These are phyloP conservation scores for Tolypocladium nubicola DNA, from an alignment of 2,329 filamentous ascomycete genomes.

Conservation along the genomic window DNA sequence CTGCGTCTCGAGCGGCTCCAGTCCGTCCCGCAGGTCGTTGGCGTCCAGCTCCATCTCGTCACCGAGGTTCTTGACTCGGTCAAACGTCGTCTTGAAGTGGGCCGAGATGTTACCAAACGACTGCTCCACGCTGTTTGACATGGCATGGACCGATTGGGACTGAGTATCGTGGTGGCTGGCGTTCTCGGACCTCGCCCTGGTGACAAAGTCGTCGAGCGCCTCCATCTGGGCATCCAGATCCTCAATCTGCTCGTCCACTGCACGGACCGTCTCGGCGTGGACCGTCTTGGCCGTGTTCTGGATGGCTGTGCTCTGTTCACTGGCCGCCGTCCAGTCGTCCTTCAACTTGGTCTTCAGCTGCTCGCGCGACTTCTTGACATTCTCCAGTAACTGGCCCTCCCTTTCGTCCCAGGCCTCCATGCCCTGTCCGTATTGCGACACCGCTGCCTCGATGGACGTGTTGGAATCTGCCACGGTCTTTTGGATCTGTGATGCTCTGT, in stretches of 20 bases:
- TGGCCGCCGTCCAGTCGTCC: slow-evolving; percentile 74
- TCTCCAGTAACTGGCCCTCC: slow-evolving; percentile 58
- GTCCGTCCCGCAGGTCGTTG: slow-evolving; percentile 43
- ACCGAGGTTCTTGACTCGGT: slow-evolving; percentile 58
- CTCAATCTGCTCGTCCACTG: slow-evolving; percentile 79
- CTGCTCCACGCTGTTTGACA: slow-evolving; percentile 59
- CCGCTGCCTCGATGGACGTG: slow-evolving; percentile 52
- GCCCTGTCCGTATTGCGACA: slow-evolving; percentile 54
- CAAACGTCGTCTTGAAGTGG: slow-evolving; percentile 59
- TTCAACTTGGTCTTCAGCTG: slow-evolving; percentile 72
- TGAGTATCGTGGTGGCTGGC: slow-evolving; percentile 65
- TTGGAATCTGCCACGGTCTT: slow-evolving; percentile 54
- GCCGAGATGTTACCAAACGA: slow-evolving; percentile 63
- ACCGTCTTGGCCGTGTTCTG: slow-evolving; percentile 76
- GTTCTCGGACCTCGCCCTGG: slow-evolving; percentile 72
- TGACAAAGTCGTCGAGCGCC: slow-evolving; percentile 82
- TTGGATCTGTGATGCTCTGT: slow-evolving; percentile 51
- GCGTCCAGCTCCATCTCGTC: slow-evolving; percentile 55
- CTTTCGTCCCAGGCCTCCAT: slow-evolving; percentile 67
- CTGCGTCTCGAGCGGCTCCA: slow-evolving; percentile 48
- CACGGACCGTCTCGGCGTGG: slow-evolving; percentile 79
- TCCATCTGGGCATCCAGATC: slow-evolving; percentile 84
- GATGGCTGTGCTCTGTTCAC: slow-evolving; percentile 72
- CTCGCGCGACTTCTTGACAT: slow-evolving; percentile 64
- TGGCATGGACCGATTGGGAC: slow-evolving; percentile 48